Evolutionary conservation across 148 eudicot species (phyloP), one percentile per base, ranked within the genome.

Genomic region (Talinum fruticosum): DNA sequence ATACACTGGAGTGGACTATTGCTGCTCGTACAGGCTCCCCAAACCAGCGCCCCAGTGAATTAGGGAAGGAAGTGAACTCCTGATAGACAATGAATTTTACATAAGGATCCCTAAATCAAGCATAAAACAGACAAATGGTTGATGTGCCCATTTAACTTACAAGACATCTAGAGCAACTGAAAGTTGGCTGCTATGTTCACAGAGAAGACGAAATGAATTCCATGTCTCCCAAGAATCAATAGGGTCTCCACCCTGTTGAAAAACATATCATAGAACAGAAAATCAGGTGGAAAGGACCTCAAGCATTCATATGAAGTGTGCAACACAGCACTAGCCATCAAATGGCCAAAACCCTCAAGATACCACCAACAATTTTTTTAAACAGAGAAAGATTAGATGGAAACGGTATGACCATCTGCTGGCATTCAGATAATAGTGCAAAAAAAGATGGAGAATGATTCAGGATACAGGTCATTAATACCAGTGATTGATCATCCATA

Each of bases 21-120:
- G 97, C 97, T 54, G 93, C 89, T 82, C 93, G 90, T 47, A 96
- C 95, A 84, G 97, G 91, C 86, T 96, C 99, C 72, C 99, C 99
- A 83, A 91, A 91, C 99, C 99, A 96, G 77, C 99, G 92, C 59
- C 86, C 92, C 83, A 96, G 80, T 75, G 97, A 93, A 81, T 89
- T 89, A 37, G 82, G 3, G 99, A 90, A 23, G 99, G 97, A 44
- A 96, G 88, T 37, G 97, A 88, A 78, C 90, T 79, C 92, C 99
- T 93, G 68, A 69, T 37, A 59, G 65, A 66, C 75, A 49, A 49
- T n/a, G n/a, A n/a, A n/a, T n/a, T n/a, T n/a, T n/a, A 49, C 54
- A 78, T 12, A 75, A 5, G n/a, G n/a, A n/a, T n/a, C n/a, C n/a
- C n/a, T n/a, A n/a, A n/a, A n/a, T n/a, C n/a, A n/a, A n/a, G n/a